These are phyloP conservation scores for cucumber (Cucumis sativus) DNA, from an alignment of 306 rosid species.

Conservation along the genomic window Cucumber_9930_V3 NC_026661.2:20010501-20011000, in stretches of 20 bases:
- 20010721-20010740: slow-evolving; percentile 54
- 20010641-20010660: slow-evolving; percentile 29
- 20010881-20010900: not conserved
- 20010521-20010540: slow-evolving; percentile 43
- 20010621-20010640: slow-evolving; percentile 53
- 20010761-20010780: slow-evolving; percentile 37
- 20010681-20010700: slow-evolving; percentile 33
- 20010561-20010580: slow-evolving; percentile 52
- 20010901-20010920: not conserved
- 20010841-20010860: slow-evolving; percentile 10
- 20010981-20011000: not conserved
- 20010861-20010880: slow-evolving; percentile 5
- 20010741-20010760: slow-evolving; percentile 25
- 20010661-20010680: slow-evolving; percentile 33
- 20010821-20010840: slow-evolving; percentile 47
- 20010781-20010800: slow-evolving; percentile 51
- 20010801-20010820: slow-evolving; percentile 74
- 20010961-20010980: not conserved
- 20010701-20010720: slow-evolving; percentile 37
- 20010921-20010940: not conserved
- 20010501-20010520: slow-evolving; percentile 55
- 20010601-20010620: slow-evolving; percentile 61
- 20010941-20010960: not conserved
- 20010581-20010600: slow-evolving; percentile 51
- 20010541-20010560: slow-evolving; percentile 56